These are phyloP conservation scores for Dysphania ambrosioides DNA, from an alignment of 148 eudicot species.

Conservation along the genomic window DNA sequence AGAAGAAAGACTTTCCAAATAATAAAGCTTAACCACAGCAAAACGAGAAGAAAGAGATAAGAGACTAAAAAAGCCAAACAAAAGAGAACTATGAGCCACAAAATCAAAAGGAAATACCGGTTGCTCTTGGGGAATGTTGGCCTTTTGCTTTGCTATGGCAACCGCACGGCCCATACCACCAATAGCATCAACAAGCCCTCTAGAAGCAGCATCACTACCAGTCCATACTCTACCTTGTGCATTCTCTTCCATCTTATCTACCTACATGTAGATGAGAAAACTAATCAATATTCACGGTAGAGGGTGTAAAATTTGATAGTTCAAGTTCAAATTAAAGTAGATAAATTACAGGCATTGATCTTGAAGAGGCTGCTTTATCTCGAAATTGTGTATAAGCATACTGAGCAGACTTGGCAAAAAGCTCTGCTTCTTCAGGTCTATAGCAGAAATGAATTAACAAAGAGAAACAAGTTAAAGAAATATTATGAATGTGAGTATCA, in stretches of 20 bases:
- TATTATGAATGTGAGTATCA: not conserved
- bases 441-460: constrained; percentile 9
- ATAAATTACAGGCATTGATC: constrained; percentile 74
- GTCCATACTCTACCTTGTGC: constrained; percentile 99
- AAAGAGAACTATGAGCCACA: not conserved
- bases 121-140: constrained; percentile 69
- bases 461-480: constrained; percentile 1
- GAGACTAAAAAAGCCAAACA: not conserved
- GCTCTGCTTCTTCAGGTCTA: constrained; percentile 89
- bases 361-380: constrained; percentile 88
- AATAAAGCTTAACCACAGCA: not conserved
- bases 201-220: constrained; percentile 70
- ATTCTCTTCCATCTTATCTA: constrained; percentile 82
- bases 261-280: constrained; percentile 32
- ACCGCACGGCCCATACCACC: constrained; percentile 84
- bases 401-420: constrained; percentile 73
- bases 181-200: constrained; percentile 86
- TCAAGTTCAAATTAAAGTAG: not conserved
- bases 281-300: not conserved
- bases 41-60: not conserved
- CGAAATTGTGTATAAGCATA: constrained; percentile 68
- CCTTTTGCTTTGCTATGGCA: constrained; percentile 89
- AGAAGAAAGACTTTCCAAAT: too few relatives aligned
- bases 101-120: constrained; percentile 37
- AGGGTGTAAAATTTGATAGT: not conserved